Evolutionary conservation across 1,284 basidiomycete genomes (phyloP), one percentile per base, ranked within the genome.

Genomic region (Ustilago sp.): DNA sequence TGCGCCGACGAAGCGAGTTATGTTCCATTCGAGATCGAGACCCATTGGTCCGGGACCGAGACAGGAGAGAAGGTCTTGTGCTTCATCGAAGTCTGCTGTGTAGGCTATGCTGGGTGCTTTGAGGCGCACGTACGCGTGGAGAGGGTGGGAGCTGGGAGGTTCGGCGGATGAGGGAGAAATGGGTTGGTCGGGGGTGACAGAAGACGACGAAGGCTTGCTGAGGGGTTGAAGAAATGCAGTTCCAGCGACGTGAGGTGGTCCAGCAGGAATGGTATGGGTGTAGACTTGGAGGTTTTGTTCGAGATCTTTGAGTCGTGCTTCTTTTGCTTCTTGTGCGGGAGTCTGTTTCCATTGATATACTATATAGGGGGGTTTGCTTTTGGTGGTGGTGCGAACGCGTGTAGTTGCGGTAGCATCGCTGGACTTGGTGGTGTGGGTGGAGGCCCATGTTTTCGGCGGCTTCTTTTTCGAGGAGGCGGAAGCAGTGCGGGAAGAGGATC

Each of bases 21-120:
- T 52, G 38, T 78, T 73, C 81, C 81, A 82, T 48, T 82, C 81
- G 34, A 82, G 59, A 53, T 82, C 81, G n/a, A 82, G 68, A 8
- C 79, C 81, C 38, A 80, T 63, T 0, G 77, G 69, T 15, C 64
- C 63, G 1, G 68, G 54, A 15, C 76, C 57, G 7, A 68, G 61
- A 13, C 63, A 63, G 34, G 64, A 56, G 31, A 81, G 60, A 4
- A 67, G 55, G 28, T 71, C 64, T 19, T 55, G 19, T 12, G 78
- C 78, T 38, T 80, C 63, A 28, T 69, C 70, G 19, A 23, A 52
- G 47, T 64, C 48, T 17, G 59, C 54, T 3, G 77, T 67, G 41
- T 81, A 81, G 6, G 69, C 68, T 4, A 81, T 6, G 23, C 45
- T 38, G 2, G 80, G 80, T 12, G 56, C 23, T 11, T 53, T 58